Conservation (phyloP, 2,329 filamentous ascomycete species). For the Ophiostoma piceae region DNA sequence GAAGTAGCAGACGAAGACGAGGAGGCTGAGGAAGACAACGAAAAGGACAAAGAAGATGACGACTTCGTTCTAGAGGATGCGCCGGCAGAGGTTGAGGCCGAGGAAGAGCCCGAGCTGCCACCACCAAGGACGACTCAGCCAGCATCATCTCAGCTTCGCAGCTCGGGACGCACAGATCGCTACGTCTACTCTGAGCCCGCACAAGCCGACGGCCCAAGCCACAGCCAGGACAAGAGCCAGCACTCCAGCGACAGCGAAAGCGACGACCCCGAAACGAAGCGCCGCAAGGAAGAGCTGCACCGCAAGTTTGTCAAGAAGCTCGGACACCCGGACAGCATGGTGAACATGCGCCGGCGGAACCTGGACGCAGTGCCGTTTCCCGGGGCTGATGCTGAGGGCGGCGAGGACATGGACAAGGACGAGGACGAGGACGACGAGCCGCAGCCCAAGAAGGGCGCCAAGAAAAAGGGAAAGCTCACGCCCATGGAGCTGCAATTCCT, state of each 20-base stretch:
- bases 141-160: conserved; percentile 3
- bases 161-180: conserved; percentile 20
- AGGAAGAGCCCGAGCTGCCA: background rate
- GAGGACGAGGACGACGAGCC: conserved; percentile 48
- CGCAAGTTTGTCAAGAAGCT: conserved; percentile 84
- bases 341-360: conserved; percentile 58
- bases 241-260: background rate
- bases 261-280: conserved; percentile 34
- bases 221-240: background rate
- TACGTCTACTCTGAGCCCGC: conserved; percentile 17
- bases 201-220: background rate
- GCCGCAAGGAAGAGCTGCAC: conserved; percentile 64
- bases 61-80: background rate
- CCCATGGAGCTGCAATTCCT: conserved; percentile 91
- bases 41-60: background rate
- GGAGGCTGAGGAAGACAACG: background rate
- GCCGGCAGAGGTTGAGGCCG: background rate
- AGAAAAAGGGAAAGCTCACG: conserved; percentile 79
- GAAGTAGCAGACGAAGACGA: background rate
- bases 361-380: conserved; percentile 46
- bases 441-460: conserved; percentile 40
- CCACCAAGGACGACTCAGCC: background rate
- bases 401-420: conserved; percentile 43
- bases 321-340: conserved; percentile 75
- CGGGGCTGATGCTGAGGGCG: conserved; percentile 50